These are phyloP conservation scores for Echium plantagineum DNA, from an alignment of 257 asterid species.

Conservation along the genomic window DNA sequence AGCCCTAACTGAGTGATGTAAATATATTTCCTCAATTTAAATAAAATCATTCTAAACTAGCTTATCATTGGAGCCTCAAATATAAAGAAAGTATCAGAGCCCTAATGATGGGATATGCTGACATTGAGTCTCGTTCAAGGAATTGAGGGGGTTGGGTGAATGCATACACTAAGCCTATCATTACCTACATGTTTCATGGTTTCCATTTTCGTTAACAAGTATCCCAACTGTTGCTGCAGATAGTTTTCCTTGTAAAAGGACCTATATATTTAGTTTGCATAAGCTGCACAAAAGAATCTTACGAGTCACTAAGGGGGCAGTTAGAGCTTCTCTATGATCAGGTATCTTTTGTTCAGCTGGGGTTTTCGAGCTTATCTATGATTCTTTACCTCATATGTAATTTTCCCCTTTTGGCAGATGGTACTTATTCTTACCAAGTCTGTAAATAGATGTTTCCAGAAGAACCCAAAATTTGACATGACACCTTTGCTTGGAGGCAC, in stretches of 20 bases:
- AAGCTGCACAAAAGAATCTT: constrained; percentile 94
- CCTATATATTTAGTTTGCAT: constrained; percentile 97
- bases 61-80: too few species aligned
- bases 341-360: constrained; percentile 28
- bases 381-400: constrained; percentile 12
- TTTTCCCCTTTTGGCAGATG: constrained; percentile 53
- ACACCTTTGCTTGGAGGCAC: constrained; percentile 98
- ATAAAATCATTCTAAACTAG: too few species aligned
- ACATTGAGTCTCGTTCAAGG: background rate
- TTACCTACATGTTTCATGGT: background rate
- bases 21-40: too few species aligned
- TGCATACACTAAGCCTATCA: background rate
- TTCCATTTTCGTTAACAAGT: background rate
- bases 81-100: too few species aligned
- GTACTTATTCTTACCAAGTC: constrained; percentile 93
- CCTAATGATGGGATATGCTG: background rate
- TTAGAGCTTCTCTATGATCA: constrained; percentile 83
- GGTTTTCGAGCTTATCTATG: background rate
- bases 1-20: too few species aligned
- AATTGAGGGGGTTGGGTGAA: background rate
- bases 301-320: constrained; percentile 80
- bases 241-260: constrained; percentile 91
- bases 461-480: constrained; percentile 93
- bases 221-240: constrained; percentile 34
- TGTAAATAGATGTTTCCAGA: constrained; percentile 88